Evolutionary conservation across 2,329 filamentous ascomycete species (phyloP).

Genomic region (Talaromyces sp.): DNA sequence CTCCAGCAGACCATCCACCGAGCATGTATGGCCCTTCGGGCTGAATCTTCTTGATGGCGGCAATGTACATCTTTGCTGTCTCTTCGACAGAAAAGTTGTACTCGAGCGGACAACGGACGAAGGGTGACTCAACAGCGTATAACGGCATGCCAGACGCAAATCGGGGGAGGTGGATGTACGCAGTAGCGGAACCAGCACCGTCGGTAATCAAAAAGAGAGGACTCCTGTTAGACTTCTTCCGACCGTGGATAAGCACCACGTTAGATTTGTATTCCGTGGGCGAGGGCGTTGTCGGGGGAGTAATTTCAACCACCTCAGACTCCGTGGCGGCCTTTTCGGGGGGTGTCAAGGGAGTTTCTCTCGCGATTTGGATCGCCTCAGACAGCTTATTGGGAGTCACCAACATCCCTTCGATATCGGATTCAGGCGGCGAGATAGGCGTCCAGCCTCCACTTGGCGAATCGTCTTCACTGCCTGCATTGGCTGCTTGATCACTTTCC

Average conservation of each 20-base stretch:
- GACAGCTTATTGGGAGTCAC: background rate
- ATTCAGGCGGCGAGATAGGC: background rate
- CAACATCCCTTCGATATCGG: background rate
- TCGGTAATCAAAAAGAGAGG: background rate
- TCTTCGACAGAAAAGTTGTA: background rate
- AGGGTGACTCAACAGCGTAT: background rate
- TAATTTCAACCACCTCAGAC: background rate
- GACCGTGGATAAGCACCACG: background rate
- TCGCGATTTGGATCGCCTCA: background rate
- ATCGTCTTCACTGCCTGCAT: background rate
- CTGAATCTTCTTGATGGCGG: background rate
- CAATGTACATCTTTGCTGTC: background rate
- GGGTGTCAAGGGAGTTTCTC: background rate
- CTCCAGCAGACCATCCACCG: background rate
- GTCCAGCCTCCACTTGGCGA: background rate
- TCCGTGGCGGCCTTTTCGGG: background rate
- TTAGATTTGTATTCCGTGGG: background rate
- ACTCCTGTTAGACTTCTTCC: background rate
- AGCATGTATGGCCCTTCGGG: background rate
- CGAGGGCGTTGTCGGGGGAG: background rate
- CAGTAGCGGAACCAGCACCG: background rate
- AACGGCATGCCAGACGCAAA: background rate
- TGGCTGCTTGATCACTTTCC: background rate
- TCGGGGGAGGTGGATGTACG: background rate
- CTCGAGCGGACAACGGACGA: background rate